Base-by-base conservation (phyloP, 2,329 filamentous ascomycete species). In the Ophiognomonia clavigignenti-juglandacearum region DNA sequence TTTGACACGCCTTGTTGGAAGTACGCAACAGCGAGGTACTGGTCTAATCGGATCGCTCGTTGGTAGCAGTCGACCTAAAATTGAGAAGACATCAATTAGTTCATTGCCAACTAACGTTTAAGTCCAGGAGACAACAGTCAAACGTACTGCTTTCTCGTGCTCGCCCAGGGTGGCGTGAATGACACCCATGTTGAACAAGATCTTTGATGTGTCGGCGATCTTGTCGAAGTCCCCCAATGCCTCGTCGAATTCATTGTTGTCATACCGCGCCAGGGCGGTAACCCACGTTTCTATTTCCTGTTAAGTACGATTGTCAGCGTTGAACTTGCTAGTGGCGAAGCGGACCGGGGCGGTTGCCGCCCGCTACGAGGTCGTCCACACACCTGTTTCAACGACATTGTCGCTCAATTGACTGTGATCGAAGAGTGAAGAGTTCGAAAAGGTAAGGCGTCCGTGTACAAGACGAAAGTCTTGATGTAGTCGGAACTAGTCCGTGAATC, bases 231-330 rank as follows among this genome's bases (percentile, higher is more conserved):
- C 81, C 58, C 76, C 80, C 53, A 97, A 71, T 23, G 93, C 83
- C 56, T 92, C 86, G 61, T 97, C 92, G 69, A 95, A 97, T 62
- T 98, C 89, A 70, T 96, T 95, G 71, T 92, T 93, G 71, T 98
- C 93, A 72, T 98, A 98, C 64, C 85, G 85, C 59, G 75, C 83
- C 46, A 98, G 82, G 68, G 93, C 93, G 65, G 85, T 76, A 57
- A 97, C 93, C 93, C 93, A 98, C 41, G 89, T 95, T 73, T 97
- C 92, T 68, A 98, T 98, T 86, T 98, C 93, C 91, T 95, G 54
- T 51, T 42, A 22, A n/a, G n/a, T n/a, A n/a, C 24, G 27, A 34
- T 31, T 34, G 40, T 53, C 40, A 53, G 34, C 35, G 2, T 34
- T 16, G 16, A 39, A 4, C 29, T n/a, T n/a, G 34, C 22, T 26